phyloP scores from a whole-genome alignment of 116 monocot genomes.

The Zostera marina region DNA sequence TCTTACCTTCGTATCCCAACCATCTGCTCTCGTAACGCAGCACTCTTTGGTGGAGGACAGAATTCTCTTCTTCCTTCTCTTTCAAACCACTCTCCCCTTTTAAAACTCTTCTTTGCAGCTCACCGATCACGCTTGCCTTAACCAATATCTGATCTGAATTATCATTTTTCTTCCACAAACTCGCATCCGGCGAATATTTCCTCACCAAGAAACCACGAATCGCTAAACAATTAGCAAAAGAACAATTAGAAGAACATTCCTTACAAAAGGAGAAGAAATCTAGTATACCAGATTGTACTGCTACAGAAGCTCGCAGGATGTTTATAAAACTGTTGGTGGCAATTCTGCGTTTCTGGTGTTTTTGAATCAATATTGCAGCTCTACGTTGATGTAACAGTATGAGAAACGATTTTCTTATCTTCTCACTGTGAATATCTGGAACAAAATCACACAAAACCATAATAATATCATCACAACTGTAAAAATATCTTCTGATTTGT shows the following conservation, averaged over 20 bases:
- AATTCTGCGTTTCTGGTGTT: constrained; percentile 24
- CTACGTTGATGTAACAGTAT: constrained; percentile 21
- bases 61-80: constrained; percentile 85
- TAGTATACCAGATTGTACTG: constrained; percentile 17
- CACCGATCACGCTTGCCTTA: constrained; percentile 70
- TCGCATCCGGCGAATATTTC: constrained; percentile 36
- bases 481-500: not conserved
- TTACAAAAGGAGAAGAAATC: not conserved
- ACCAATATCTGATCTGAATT: constrained; percentile 22
- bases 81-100: constrained; percentile 60
- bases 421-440: constrained; percentile 68
- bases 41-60: constrained; percentile 59
- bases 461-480: not conserved
- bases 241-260: not conserved
- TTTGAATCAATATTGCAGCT: constrained; percentile 50
- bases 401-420: constrained; percentile 24
- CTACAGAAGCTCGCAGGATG: constrained; percentile 4
- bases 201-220: constrained; percentile 64
- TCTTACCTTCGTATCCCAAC: constrained; percentile 70
- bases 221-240: constrained; percentile 20
- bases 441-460: not conserved
- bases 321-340: constrained; percentile 33
- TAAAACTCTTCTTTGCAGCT: constrained; percentile 67
- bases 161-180: not conserved
- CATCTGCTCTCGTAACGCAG: constrained; percentile 62